Conservation (phyloP, 495 filamentous ascomycete species). For the Staphylotrichum longicolle region DNA sequence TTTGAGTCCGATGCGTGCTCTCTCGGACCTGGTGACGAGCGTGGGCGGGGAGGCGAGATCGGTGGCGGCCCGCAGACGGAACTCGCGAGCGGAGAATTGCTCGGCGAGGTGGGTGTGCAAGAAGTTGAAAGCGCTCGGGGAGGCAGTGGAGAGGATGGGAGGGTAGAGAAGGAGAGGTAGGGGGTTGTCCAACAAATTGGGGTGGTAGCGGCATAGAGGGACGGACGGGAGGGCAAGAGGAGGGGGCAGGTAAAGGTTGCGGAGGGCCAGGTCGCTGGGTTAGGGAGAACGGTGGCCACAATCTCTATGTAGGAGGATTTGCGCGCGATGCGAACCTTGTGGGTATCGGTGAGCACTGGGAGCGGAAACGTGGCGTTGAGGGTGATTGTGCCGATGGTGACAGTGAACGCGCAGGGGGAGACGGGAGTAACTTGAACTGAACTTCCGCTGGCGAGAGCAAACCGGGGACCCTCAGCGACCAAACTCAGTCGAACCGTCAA, state of each 20-base stretch:
- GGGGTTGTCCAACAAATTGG: slow-evolving; percentile 1
- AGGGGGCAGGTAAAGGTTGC: neutral
- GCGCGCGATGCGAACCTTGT: neutral
- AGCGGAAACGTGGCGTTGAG: neutral
- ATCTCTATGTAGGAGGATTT: neutral
- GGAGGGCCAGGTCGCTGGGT: neutral
- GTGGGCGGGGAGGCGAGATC: neutral
- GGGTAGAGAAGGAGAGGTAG: neutral
- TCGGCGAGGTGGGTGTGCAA: neutral
- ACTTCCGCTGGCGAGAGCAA: neutral
- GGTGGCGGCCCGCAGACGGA: neutral
- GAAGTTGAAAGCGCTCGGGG: neutral
- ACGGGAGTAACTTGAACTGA: neutral
- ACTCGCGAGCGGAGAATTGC: neutral
- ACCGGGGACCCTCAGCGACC: neutral
- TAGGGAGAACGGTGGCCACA: neutral
- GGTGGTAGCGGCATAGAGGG: neutral
- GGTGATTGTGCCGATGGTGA: neutral
- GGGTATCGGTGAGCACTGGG: neutral
- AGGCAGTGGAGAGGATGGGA: neutral
- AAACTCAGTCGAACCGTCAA: slow-evolving; percentile 24
- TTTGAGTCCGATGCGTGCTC: neutral
- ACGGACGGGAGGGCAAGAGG: neutral
- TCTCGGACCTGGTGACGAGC: neutral
- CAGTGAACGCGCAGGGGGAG: neutral